Evolutionary conservation across 805 yeast genomes (phyloP), one percentile per base, ranked within the genome.

Genomic region (Candida manassasensis): DNA sequence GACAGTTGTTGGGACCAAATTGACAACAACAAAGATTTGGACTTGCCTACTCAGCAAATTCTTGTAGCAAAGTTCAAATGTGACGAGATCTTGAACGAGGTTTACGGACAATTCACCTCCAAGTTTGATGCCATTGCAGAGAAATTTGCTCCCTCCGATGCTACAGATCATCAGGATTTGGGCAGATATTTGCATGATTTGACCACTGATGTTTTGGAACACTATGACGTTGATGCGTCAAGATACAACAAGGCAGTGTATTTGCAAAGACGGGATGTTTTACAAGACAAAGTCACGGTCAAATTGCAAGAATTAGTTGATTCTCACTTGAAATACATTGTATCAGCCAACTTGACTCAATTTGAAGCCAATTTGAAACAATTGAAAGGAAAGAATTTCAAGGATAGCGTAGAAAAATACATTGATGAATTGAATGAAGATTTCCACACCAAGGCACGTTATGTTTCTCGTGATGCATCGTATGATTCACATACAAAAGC

Each of bases 31-130:
- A 89, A 87, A 59, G 98, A 93, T 55, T 73, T 93, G 43, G 98
- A 93, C 61, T 70, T 93, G 45, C 98, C 98, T 18, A 89, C 97
- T 2, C 98, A 93, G 54, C 98, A 93, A 57, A 84, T 86, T 21
- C 68, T 93, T 40, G 97, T 93, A 16, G 95, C 98, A 6, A 77
- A 93, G 49, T 90, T 87, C 62, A 79, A 95, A 52, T 90, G 97
- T 57, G 95, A 88, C 52, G 97, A 93, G 58, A 84, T 93, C 32
- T 72, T 82, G 15, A 61, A 68, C 28, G 40, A 38, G 14, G 55
- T 61, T 19, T 60, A 41, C 28, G 55, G 49, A 7, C 63, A 60
- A 8, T 66, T 64, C 38, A 36, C 47, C 13, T 30, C 15, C 9
- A 50, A 47, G 16, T 55, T 44, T 30, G 35, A 44, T 3, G 52